Evolutionary conservation across 1,284 basidiomycete genomes (phyloP).

Genomic region (Rhizopogon hawkerae): DNA sequence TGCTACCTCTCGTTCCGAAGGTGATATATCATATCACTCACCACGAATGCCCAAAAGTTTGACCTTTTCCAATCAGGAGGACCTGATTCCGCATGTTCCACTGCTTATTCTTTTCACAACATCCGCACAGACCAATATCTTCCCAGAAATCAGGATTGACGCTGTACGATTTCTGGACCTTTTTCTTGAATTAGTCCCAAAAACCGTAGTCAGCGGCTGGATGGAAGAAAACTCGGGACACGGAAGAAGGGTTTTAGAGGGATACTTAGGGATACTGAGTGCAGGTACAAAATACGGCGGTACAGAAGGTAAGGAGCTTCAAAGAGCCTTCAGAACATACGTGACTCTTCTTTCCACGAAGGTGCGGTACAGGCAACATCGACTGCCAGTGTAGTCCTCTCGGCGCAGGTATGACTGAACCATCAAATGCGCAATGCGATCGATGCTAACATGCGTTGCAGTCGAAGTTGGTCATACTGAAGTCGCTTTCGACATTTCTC

Average conservation of each 20-base stretch:
- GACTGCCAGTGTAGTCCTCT: constrained; percentile 56
- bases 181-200: constrained; percentile 67
- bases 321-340: neutral
- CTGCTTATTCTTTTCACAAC: constrained; percentile 77
- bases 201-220: constrained; percentile 65
- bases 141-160: constrained; percentile 88
- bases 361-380: constrained; percentile 49
- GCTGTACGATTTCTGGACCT: constrained; percentile 78
- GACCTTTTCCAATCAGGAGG: constrained; percentile 37
- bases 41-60: neutral
- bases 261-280: constrained; percentile 67
- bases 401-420: constrained; percentile 42
- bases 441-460: constrained; percentile 21
- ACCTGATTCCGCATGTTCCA: constrained; percentile 63
- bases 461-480: constrained; percentile 57
- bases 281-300: constrained; percentile 56
- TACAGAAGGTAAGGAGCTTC: constrained; percentile 35
- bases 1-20: constrained; percentile 56
- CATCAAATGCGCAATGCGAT: constrained; percentile 3
- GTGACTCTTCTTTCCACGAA: constrained; percentile 19
- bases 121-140: constrained; percentile 91
- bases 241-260: constrained; percentile 60
- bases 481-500: constrained; percentile 56
- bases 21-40: constrained; percentile 29
- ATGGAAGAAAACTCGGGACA: constrained; percentile 39